Evolutionary conservation across 2,329 filamentous ascomycete species (phyloP), one percentile per base, ranked within the genome.

Genomic region (Leptoxyphium fumago): DNA sequence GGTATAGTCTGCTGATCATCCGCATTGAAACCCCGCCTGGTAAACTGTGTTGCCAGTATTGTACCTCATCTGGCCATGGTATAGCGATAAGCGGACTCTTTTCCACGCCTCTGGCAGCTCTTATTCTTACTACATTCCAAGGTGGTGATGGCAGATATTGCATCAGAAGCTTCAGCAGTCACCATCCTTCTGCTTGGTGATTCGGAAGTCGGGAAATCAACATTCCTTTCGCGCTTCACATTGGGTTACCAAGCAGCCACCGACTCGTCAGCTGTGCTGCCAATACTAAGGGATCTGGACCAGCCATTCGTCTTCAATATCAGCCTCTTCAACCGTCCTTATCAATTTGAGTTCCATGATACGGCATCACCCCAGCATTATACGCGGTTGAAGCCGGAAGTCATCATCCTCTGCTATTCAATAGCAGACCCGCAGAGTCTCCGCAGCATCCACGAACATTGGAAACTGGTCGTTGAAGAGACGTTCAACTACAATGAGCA

Each of bases 221-320:
- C 73, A 9, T 78, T 80, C 49, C 60, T 80, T 48, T 74, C 75
- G 18, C 58, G 53, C 28, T 43, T 61, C n/a, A 55, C 56, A 32
- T 50, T 56, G 9, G 53, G 47, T 43, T 39, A 40, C 32, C 48
- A 45, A 29, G 60, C 62, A 13, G 57, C 58, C 29, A 52, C 62
- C 21, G 21, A 14, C 11, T 18, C 14, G 13, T 46, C 47, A 40
- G 52, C 42, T 45, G 47, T 14, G 26, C 55, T 71, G 9, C 67
- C 68, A 8, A 50, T 56, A 10, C 64, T 78, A 4, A 70, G 66
- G 44, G 73, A 78, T 50, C 56, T 64, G 18, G 70, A 77, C 46
- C 75, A 78, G 51, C 75, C 76, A 4, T 76, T 74, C 56, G 59
- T 67, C 39, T 79, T 77, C 59, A 67, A 78, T 48, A 73, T 79